Evolutionary conservation across 2,329 filamentous ascomycete species (phyloP).

Genomic region (Magnaporthiopsis rhizophila): DNA sequence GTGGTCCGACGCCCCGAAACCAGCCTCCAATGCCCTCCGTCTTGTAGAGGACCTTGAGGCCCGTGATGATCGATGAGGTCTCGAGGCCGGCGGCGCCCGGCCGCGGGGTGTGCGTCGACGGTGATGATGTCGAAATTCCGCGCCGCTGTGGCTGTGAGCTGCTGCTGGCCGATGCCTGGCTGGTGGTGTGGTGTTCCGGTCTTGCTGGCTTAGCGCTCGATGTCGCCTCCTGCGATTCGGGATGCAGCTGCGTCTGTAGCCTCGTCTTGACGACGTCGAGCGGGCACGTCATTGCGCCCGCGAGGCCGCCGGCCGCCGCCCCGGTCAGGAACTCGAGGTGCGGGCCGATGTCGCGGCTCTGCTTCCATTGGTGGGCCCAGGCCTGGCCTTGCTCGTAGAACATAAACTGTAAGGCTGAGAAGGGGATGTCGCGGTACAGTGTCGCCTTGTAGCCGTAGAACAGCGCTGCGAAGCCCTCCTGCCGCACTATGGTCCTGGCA

Average conservation of each 20-base stretch:
- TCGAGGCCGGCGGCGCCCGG: slow-evolving; percentile 75
- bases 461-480: slow-evolving; percentile 76
- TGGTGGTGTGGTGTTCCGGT: slow-evolving; percentile 13
- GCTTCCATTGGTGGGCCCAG: slow-evolving; percentile 70
- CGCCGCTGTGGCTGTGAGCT: slow-evolving; percentile 46
- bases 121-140: slow-evolving; percentile 81
- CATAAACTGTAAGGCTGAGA: slow-evolving; percentile 93
- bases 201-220: slow-evolving; percentile 17
- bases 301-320: slow-evolving; percentile 81
- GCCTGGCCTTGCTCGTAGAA: slow-evolving; percentile 94
- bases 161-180: slow-evolving; percentile 15
- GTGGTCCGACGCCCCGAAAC: slow-evolving; percentile 90
- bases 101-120: slow-evolving; percentile 71
- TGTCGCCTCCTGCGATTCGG: slow-evolving; percentile 19
- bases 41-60: slow-evolving; percentile 78
- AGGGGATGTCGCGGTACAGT: slow-evolving; percentile 86
- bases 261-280: slow-evolving; percentile 96
- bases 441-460: slow-evolving; percentile 98
- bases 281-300: slow-evolving; percentile 89
- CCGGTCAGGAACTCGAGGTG: slow-evolving; percentile 82
- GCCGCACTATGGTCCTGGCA: slow-evolving; percentile 71
- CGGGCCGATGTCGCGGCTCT: slow-evolving; percentile 76
- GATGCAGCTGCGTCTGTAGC: slow-evolving; percentile 79
- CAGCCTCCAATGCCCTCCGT: slow-evolving; percentile 83
- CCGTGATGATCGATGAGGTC: slow-evolving; percentile 82